Base-by-base conservation (phyloP, 352 stramenopile genomes). In the Pythium aphanidermatum region DNA sequence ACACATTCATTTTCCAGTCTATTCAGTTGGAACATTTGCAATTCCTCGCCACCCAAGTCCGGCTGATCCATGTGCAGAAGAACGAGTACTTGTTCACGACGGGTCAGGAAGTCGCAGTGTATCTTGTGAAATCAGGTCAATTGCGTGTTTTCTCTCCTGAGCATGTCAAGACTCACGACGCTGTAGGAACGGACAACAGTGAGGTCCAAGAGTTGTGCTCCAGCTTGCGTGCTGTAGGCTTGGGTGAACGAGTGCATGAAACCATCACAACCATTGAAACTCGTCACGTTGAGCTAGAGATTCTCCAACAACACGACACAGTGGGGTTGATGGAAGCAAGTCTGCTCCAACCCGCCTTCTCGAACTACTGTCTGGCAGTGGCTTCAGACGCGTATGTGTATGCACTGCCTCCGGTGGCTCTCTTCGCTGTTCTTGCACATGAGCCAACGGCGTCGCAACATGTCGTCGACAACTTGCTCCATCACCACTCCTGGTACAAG, bases 51-150 rank as follows among this genome's bases (percentile, higher is more conserved):
- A 59, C 68, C 3, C 63, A 82, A 17, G n/a, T 74, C 14, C 56
- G 45, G 4, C 35, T 51, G 3, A 27, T 71, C 37, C 54, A 57
- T 16, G 45, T 80, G 9, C 40, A 46, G 7, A 58, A 60, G 27
- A 41, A 67, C 44, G 72, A 84, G 36, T 84, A 76, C 23, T 55
- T 84, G 21, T 82, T 80, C 49, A 82, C 69, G 2, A 63, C 60
- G 3, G 72, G 67, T 7, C 72, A 82, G 26, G 51, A 57, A 17
- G 65, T 72, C 5, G 34, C 46, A 4, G 55, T 79, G 1, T 84
- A 75, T 28, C 48, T 84, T 11, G 60, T 82, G 4, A 51, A 58
- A 17, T 60, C 49, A 0, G 69, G 72, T 12, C 67, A 80, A 47
- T 52, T 84, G 33, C 62, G 56, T 1, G 62, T 84, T 7, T 74